Conservation (phyloP, 2,329 filamentous ascomycete species). For the Colletotrichum chlorophyti region DNA sequence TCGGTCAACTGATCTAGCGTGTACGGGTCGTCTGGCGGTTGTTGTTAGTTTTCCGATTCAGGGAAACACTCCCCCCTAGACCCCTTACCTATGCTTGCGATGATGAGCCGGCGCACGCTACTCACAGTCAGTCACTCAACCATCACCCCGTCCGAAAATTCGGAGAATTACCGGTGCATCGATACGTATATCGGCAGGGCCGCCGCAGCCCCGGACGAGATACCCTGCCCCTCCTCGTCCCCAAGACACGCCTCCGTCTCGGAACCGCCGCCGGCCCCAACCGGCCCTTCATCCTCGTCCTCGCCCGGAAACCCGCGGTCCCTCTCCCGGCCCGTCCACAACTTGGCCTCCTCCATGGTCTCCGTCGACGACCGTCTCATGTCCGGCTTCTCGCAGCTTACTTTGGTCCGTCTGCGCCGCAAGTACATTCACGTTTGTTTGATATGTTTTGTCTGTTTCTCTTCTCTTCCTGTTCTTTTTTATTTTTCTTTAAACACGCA, state of each 20-base stretch:
- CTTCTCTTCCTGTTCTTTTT: too few relatives aligned
- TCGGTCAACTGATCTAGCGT: conserved; percentile 68
- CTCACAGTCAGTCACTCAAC: background rate
- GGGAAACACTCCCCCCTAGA: background rate
- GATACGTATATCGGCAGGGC: conserved; percentile 18
- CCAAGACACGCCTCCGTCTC: conserved; percentile 25
- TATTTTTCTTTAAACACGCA: too few relatives aligned
- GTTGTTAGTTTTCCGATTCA: background rate
- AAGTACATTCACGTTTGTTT: conserved; percentile 23
- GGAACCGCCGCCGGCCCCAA: conserved; percentile 6
- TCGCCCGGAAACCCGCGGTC: background rate
- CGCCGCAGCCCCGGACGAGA: background rate
- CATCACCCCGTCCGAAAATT: background rate
- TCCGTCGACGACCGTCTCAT: conserved; percentile 15
- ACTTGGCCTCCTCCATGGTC: conserved; percentile 17
- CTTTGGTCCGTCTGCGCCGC: conserved; percentile 15
- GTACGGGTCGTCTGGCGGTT: conserved; percentile 46
- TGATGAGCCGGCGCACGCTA: conserved; percentile 24
- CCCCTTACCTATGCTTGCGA: conserved; percentile 24
- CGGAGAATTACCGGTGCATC: conserved; percentile 19
- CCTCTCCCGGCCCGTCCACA: conserved; percentile 14
- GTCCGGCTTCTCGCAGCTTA: background rate
- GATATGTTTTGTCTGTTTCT: too few relatives aligned
- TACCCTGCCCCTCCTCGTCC: background rate
- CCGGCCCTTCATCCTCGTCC: conserved; percentile 5